Percentiles rank a stretch among this genome's conserved stretches.
Conservation (phyloP, 2,329 filamentous ascomycete species). For the Neonectria punicea region DNA sequence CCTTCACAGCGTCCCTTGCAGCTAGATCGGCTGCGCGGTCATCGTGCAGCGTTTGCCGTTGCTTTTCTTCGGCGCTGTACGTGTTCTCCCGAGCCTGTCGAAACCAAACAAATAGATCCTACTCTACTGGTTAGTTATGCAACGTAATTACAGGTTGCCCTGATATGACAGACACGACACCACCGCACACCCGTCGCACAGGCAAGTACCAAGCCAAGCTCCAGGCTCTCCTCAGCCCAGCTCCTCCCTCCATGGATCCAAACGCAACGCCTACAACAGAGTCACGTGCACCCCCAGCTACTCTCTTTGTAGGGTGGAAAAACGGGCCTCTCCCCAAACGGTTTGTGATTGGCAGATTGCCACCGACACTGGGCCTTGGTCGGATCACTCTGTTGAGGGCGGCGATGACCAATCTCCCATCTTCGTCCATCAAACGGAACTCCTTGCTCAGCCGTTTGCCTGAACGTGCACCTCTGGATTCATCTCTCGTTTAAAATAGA, state of each 20-base stretch:
- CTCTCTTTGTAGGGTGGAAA: not conserved
- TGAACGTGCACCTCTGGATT: not conserved
- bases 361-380: constrained; percentile 29
- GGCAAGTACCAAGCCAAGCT: no score
- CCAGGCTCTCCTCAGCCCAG: not conserved
- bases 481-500: not conserved
- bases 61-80: not conserved
- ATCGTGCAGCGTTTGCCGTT: not conserved
- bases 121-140: no score
- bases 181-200: not conserved
- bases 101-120: no score
- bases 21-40: not conserved
- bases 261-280: not conserved
- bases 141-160: no score
- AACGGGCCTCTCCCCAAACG: not conserved
- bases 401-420: constrained; percentile 43
- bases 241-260: not conserved
- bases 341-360: constrained; percentile 38
- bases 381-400: constrained; percentile 24
- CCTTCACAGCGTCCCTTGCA: not conserved
- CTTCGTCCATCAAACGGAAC: constrained; percentile 30
- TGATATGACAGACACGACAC: not conserved
- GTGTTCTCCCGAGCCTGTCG: not conserved
- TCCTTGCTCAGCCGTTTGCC: constrained; percentile 13
- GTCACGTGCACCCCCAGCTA: constrained; percentile 26